Percentiles rank a stretch among this genome's conserved stretches.
Conservation (phyloP, 1,284 basidiomycete species). For the Papiliotrema laurentii region DNA sequence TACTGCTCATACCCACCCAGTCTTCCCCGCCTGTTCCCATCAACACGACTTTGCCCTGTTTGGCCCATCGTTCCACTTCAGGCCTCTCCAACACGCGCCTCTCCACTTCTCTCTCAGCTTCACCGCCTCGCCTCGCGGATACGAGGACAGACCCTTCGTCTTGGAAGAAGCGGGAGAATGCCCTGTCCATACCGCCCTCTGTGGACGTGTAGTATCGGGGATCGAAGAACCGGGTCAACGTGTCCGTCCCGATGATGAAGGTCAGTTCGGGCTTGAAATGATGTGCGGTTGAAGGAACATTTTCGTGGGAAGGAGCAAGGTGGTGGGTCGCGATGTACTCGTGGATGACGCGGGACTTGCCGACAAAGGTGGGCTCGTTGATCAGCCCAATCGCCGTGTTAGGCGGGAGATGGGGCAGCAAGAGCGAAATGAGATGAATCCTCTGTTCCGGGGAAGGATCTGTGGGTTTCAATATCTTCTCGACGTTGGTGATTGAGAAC, state of each 20-base stretch:
- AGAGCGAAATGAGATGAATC: constrained; percentile 72
- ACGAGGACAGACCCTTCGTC: constrained; percentile 61
- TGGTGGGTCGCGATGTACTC: constrained; percentile 45
- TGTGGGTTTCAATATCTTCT: constrained; percentile 66
- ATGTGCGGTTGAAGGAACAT: background rate
- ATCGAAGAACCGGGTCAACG: constrained; percentile 76
- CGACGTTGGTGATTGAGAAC: constrained; percentile 81
- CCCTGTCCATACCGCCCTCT: constrained; percentile 45
- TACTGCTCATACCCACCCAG: constrained; percentile 64
- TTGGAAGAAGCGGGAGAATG: constrained; percentile 22
- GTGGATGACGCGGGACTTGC: constrained; percentile 64
- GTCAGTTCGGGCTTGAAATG: constrained; percentile 12
- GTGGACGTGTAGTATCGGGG: constrained; percentile 64
- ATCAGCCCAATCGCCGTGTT: constrained; percentile 67
- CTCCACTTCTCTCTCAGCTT: constrained; percentile 32
- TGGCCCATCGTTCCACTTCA: constrained; percentile 53
- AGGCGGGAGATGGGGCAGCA: constrained; percentile 56
- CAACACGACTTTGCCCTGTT: constrained; percentile 55
- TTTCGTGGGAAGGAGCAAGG: background rate
- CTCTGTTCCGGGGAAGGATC: constrained; percentile 73
- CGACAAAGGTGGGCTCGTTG: constrained; percentile 82
- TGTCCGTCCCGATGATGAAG: constrained; percentile 75
- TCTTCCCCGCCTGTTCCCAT: constrained; percentile 58
- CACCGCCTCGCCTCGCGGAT: constrained; percentile 58
- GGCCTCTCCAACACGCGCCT: constrained; percentile 45